Conservation (phyloP, 2,329 filamentous ascomycete genomes). For the Botryotinia calthae region DNA sequence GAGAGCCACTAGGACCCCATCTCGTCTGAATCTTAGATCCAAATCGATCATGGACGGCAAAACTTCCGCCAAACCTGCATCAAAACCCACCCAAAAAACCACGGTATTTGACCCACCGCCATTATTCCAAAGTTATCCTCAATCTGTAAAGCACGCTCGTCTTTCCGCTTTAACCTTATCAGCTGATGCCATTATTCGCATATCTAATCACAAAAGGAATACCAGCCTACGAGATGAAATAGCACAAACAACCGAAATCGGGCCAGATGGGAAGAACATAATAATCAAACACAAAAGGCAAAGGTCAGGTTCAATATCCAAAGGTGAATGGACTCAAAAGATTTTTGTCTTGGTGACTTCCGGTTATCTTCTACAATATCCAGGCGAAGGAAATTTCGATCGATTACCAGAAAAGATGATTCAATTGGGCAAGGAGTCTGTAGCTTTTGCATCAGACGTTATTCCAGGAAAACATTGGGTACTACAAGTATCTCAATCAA, state of each 20-base stretch:
- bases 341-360: conserved; percentile 68
- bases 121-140: conserved; percentile 82
- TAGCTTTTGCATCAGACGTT: conserved; percentile 75
- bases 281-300: conserved; percentile 44
- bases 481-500: conserved; percentile 67
- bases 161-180: conserved; percentile 66
- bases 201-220: conserved; percentile 52
- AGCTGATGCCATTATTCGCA: conserved; percentile 65
- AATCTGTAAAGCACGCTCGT: conserved; percentile 72
- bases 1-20: conserved; percentile 24
- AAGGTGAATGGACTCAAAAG: conserved; percentile 66
- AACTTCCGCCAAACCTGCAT: conserved; percentile 22
- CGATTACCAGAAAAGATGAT: conserved; percentile 72
- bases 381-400: conserved; percentile 67
- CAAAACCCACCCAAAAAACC: conserved; percentile 28
- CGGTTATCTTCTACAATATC: conserved; percentile 72
- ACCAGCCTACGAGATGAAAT: conserved; percentile 43
- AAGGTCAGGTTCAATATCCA: conserved; percentile 40
- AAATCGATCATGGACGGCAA: conserved; percentile 30
- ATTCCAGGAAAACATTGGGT: conserved; percentile 81
- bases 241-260: conserved; percentile 33
- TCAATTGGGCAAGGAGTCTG: conserved; percentile 69
- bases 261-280: conserved; percentile 35
- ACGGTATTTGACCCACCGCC: conserved; percentile 65
- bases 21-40: conserved; percentile 32